Evolutionary conservation across 2,329 filamentous ascomycete genomes (phyloP), one percentile per base, ranked within the genome.

Genomic region (Parastagonospora avenae): DNA sequence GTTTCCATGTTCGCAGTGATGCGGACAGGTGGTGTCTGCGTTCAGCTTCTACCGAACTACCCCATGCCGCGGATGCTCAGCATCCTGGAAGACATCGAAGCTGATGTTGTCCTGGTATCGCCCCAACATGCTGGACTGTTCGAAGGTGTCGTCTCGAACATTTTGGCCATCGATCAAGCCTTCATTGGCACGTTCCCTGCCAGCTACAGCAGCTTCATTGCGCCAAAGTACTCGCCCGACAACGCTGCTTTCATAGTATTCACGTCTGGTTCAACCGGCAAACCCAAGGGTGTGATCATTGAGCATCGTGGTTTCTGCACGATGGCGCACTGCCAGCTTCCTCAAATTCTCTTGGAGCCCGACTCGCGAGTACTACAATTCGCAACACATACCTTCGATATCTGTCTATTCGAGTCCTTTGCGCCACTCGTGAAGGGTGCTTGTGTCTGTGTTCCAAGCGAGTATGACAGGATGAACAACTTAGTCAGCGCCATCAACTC

Each of bases 181-280:
- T 39, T 51, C 14, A 24, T 55, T 12, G 41, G 45, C 19, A 15
- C 46, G 7, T 40, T 55, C 12, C 48, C 46, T 27, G 29, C 36
- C n/a, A 33, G 72, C 1, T 59, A 74, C 4, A 60, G 67, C 14
- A 63, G 59, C 16, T 62, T 75, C 11, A 44, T 51, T 4, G 41
- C 43, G 38, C 33, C 48, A 6, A 27, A 44, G n/a, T 46, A 45
- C 24, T 41, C 32, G 6, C 0, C 73, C 76, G 0, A 73, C 76
- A 33, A 78, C 35, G 76, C 78, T 2, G 84, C 85, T 0, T 87
- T 84, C 59, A 75, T 86, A 7, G 79, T 88, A 4, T 84, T 87
- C 54, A 81, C 80, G 0, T 78, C 77, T 15, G 62, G 65, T 11
- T 62, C 73, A 8, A 66, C 59, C 12, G 59, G 60, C 43, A 77